Evolutionary conservation across 805 yeast genomes (phyloP).

Genomic region (Kuraishia cidri): DNA sequence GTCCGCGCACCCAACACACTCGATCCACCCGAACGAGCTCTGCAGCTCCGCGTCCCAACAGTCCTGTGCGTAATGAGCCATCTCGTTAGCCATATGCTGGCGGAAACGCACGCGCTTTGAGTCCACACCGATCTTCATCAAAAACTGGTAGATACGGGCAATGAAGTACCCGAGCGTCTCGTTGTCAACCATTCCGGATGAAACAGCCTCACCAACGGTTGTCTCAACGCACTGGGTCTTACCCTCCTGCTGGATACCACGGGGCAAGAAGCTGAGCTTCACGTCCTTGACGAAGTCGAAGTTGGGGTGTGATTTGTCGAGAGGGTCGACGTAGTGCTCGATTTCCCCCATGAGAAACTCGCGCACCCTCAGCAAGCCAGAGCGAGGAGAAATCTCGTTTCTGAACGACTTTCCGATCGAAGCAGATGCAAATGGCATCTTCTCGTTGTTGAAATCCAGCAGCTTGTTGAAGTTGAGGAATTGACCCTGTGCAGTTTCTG

Average conservation of each 20-base stretch:
- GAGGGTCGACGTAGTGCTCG: constrained; percentile 96
- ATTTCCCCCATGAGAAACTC: constrained; percentile 99
- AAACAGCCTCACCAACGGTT: constrained; percentile 87
- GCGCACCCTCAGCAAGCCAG: constrained; percentile 95
- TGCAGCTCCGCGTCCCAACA: constrained; percentile 99
- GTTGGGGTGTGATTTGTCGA: constrained; percentile 71
- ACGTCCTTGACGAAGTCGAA: constrained; percentile 71
- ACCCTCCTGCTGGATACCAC: constrained; percentile 83
- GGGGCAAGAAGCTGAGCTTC: constrained; percentile 73
- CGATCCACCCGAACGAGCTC: constrained; percentile 98
- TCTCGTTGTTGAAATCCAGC: constrained; percentile 88
- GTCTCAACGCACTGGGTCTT: constrained; percentile 53
- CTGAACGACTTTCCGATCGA: constrained; percentile 98
- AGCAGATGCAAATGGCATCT: constrained; percentile 99
- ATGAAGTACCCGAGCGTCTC: constrained; percentile 95
- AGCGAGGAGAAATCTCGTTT: constrained; percentile 97
- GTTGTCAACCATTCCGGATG: constrained; percentile 83
- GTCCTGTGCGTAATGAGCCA: constrained; percentile 99
- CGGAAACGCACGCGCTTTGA: constrained; percentile 81
- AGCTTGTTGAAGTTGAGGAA: constrained; percentile 91
- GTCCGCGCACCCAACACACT: constrained; percentile 99
- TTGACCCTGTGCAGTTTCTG: constrained; percentile 99
- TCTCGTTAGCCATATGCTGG: constrained; percentile 97
- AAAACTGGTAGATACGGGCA: constrained; percentile 84
- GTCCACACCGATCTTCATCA: constrained; percentile 87